Evolutionary conservation across 2,329 filamentous ascomycete species (phyloP), one percentile per base, ranked within the genome.

Genomic region (Cladosporium sp.): DNA sequence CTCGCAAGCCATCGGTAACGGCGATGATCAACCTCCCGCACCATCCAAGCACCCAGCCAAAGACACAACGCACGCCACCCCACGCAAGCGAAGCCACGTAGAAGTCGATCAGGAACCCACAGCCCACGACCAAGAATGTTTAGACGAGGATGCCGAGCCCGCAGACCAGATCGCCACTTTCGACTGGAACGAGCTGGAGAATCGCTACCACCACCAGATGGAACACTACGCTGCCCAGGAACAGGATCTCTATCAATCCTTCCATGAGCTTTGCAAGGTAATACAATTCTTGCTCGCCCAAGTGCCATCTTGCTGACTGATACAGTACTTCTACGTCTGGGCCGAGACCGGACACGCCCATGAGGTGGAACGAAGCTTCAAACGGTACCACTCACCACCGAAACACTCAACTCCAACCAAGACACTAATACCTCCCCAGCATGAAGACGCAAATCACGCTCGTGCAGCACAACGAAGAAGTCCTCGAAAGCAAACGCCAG

Each of bases 241-340:
- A 74, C 82, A 83, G 53, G 81, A 85, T 32, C 66, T 75, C 7
- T 68, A 70, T 18, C 14, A 56, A 7, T 74, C 76, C 11, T 77
- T 75, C 66, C 58, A 64, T 5, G 28, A 65, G 49, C 80, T 93
- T n/a, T 84, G 90, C 67, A 85, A 88, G 77, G 89, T 89, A 78
- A 64, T 76, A 69, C 13, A 36, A n/a, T 3, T 8, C 32, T 48
- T 36, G 5, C 28, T 39, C 30, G 2, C 4, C 21, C 53, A 10
- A 63, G 43, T 65, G 43, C 39, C 69, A 64, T 68, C 68, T 66
- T 18, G 56, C 53, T 58, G 48, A 28, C 69, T 5, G 10, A 18
- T 6, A 14, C 6, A 96, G 92, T 91, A 90, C 75, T 96, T 96
- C 76, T 84, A 85, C 65, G 80, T 88, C 39, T 97, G 93, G 93